Conservation (phyloP, 495 filamentous ascomycete genomes). For the Polyplosphaeria fusca region DNA sequence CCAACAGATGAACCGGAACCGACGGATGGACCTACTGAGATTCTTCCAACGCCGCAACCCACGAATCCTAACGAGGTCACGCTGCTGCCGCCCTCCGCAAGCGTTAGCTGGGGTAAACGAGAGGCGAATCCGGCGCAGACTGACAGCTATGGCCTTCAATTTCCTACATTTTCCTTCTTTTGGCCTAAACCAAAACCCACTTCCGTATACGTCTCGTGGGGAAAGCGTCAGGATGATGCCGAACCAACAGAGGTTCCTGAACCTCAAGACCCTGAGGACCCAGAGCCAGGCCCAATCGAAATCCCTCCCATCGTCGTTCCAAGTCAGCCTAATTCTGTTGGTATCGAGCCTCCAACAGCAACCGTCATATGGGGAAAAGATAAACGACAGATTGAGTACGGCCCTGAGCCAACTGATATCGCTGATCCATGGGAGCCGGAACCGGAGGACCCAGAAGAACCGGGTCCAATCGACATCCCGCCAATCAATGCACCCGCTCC, state of each 20-base stretch:
- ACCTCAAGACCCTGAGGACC: background rate
- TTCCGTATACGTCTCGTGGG: conserved; percentile 3
- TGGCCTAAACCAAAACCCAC: conserved; percentile 12
- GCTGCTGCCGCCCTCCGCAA: background rate
- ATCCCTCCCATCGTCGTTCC: no score
- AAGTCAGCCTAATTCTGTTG: background rate
- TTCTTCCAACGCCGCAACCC: conserved; percentile 5
- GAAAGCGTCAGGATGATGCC: conserved; percentile 7
- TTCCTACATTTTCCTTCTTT: background rate
- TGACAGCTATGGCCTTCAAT: conserved; percentile 4
- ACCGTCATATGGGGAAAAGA: conserved; percentile 9
- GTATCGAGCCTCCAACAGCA: background rate
- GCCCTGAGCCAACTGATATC: no score
- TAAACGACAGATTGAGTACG: background rate
- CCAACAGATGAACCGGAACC: conserved; percentile 6
- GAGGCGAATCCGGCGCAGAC: background rate
- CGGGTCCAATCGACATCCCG: background rate
- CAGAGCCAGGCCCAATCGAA: background rate
- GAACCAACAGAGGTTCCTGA: conserved; percentile 5
- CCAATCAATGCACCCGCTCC: background rate
- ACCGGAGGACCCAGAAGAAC: background rate
- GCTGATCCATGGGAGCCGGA: background rate
- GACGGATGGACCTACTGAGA: background rate
- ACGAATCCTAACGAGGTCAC: conserved; percentile 2
- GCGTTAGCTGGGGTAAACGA: conserved; percentile 5